A percentile compares a stretch with the other conserved stretches of the same genome.
Evolutionary conservation across 78 protist genomes (phyloP).

Genomic region (Isochrysis galbana): DNA sequence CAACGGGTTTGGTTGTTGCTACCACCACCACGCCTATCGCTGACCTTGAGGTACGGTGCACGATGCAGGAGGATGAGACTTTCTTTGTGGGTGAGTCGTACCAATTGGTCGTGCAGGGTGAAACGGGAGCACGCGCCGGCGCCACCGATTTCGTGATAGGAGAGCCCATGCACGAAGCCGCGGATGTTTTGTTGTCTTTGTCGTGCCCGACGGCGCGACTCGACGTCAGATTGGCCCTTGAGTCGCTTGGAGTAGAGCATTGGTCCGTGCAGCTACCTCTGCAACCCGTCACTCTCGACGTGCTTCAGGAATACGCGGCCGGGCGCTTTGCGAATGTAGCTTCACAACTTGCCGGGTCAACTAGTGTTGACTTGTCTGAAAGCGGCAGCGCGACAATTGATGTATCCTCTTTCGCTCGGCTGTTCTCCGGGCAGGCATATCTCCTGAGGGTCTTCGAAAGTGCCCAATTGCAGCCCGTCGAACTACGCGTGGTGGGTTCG

Average conservation of each 20-base stretch:
- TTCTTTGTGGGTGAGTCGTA: not conserved
- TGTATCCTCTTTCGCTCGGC: not conserved
- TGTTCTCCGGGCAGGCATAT: not conserved
- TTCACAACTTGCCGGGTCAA: not conserved
- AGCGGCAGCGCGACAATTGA: not conserved
- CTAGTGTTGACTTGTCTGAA: not conserved
- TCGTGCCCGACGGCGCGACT: not conserved
- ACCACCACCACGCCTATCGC: not conserved
- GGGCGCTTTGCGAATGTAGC: too few species aligned
- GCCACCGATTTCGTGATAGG: not conserved
- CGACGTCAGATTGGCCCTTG: not conserved
- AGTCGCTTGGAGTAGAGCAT: not conserved
- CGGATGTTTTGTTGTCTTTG: not conserved
- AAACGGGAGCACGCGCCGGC: not conserved
- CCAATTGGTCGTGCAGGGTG: not conserved
- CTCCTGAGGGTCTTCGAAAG: not conserved
- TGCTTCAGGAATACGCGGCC: too few species aligned
- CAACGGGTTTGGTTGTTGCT: not conserved
- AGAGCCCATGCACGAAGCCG: too few species aligned
- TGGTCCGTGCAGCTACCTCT: not conserved
- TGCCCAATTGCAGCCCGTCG: not conserved
- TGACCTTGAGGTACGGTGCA: not conserved
- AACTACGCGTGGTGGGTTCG: not conserved
- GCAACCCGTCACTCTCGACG: not conserved
- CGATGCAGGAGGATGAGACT: not conserved